Evolutionary conservation across 495 filamentous ascomycete species (phyloP).

Genomic region (Neurospora tetraspora): DNA sequence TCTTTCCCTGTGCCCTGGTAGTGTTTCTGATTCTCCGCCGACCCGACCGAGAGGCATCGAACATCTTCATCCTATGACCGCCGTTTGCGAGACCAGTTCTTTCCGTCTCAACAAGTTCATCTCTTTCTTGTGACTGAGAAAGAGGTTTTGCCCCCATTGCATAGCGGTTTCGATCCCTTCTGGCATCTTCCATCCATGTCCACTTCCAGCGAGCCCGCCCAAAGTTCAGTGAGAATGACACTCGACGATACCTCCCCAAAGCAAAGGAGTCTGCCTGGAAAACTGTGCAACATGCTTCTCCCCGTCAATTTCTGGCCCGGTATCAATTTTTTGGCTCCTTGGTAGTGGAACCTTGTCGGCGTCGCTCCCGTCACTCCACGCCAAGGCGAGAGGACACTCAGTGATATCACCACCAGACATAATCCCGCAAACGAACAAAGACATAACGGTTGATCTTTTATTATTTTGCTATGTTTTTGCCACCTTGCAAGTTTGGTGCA

Average conservation of each 20-base stretch:
- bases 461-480: background rate
- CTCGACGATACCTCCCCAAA: background rate
- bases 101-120: background rate
- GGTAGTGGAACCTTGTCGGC: too few species aligned
- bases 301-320: background rate
- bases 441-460: accelerated
- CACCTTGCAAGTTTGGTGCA: accelerated
- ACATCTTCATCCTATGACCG: background rate
- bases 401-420: background rate
- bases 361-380: background rate
- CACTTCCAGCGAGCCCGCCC: background rate
- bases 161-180: background rate
- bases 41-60: background rate
- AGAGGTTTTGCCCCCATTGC: background rate
- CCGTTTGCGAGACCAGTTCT: background rate
- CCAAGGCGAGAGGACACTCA: background rate
- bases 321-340: background rate
- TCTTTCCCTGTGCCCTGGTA: background rate
- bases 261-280: accelerated
- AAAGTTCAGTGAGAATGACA: background rate
- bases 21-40: background rate
- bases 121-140: background rate
- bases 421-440: background rate
- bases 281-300: background rate
- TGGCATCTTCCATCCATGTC: background rate